These are phyloP conservation scores for Knufia fluminis DNA, from an alignment of 2,329 filamentous ascomycete genomes.

Conservation along the genomic window DNA sequence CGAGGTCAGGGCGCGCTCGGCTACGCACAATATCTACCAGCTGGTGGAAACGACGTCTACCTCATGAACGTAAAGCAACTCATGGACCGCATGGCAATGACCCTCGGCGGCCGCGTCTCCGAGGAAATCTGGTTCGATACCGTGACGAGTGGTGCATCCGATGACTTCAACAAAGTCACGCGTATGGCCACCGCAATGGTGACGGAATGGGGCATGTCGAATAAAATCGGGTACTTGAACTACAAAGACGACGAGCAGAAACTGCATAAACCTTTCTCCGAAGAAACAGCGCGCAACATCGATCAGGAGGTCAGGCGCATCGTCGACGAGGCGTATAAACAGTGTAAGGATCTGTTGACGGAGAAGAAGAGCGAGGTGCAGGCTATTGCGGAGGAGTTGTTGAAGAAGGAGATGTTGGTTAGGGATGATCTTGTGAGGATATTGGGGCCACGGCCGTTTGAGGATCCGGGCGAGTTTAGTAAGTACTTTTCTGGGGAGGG, in stretches of 20 bases:
- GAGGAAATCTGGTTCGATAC: slow-evolving; percentile 96
- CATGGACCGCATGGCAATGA: slow-evolving; percentile 99
- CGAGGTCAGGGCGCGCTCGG: slow-evolving; percentile 87
- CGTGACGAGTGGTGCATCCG: slow-evolving; percentile 86
- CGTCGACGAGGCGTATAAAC: slow-evolving; percentile 82
- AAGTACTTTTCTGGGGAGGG: slow-evolving; percentile 72
- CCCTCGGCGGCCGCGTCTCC: slow-evolving; percentile 84
- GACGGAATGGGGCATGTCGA: slow-evolving; percentile 97
- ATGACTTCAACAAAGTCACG: slow-evolving; percentile 98
- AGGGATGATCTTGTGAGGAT: slow-evolving; percentile 75
- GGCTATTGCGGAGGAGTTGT: slow-evolving; percentile 82
- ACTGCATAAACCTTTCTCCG: slow-evolving; percentile 89
- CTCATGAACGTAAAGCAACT: slow-evolving; percentile 92
- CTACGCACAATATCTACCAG: slow-evolving; percentile 94
- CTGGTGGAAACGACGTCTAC: slow-evolving; percentile 66
- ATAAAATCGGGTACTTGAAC: slow-evolving; percentile 85
- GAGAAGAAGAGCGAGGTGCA: slow-evolving; percentile 85
- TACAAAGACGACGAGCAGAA: slow-evolving; percentile 76
- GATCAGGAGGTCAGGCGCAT: slow-evolving; percentile 86
- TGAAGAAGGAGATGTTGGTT: slow-evolving; percentile 82
- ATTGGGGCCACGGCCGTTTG: slow-evolving; percentile 73
- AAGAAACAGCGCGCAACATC: slow-evolving; percentile 85
- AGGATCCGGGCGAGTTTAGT: slow-evolving; percentile 77
- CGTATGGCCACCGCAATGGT: slow-evolving; percentile 96
- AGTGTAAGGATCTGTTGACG: slow-evolving; percentile 72